Base-by-base conservation (phyloP, 2,329 filamentous ascomycete genomes). In the Neofusicoccum ribis region DNA sequence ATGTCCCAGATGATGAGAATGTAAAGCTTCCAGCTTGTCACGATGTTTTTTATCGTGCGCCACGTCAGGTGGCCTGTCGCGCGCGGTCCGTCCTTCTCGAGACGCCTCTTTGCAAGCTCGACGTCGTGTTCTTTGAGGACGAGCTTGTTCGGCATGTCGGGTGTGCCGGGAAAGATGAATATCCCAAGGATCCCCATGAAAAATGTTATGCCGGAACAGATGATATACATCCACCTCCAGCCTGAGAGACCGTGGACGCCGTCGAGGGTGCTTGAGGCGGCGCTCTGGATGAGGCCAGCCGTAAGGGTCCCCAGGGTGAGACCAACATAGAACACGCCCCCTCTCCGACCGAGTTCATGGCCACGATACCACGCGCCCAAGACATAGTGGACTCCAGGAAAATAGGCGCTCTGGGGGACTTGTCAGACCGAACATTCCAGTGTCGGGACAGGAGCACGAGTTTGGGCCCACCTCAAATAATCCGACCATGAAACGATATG, bases 401-500 rank as follows among this genome's bases (percentile, higher is more conserved):
- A 65, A 41, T 61, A 65, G 5, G 64, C 56, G 14, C 52, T 60
- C 63, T 60, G 15, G 8, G 2, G 1, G 41, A 11, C 1, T 20
- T 2, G n/a, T 63, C 46, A 63, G 44, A 4, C 3, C 17, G 7
- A 2, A 39, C 3, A 7, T 36, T 51, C 5, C 20, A 23, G 23
- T 23, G 23, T 6, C 1, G 31, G 6, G 12, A 14, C 11, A 44
- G 15, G 14, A 44, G 15, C 5, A 14, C 41, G 41, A 44, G 5
- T 14, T 44, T 14, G 11, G 41, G 11, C 51, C 20, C 4, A 65
- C 63, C 71, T 86, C 84, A 65, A 86, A 85, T 71, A 80, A 80
- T 0, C 83, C 83, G 3, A 86, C 81, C 1, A 86, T 67, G 64
- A 87, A 87, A 2, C 85, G 78, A 70, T 85, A 85, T 0, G 82